Base-by-base conservation (phyloP, 192 early-diverging fungal species). In the Oehlia diaphana region DNA sequence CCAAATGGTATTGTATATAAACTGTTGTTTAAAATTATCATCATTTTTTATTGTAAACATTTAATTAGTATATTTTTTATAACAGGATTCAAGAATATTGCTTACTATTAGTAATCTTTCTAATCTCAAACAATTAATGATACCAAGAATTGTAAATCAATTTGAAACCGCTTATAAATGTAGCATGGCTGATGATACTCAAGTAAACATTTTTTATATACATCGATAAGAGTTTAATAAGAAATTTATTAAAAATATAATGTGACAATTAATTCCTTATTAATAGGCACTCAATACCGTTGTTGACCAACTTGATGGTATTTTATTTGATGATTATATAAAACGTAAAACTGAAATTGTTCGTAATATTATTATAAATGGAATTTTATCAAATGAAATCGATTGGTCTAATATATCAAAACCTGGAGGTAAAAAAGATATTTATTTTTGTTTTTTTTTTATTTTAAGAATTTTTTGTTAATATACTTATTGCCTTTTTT, bases 241-340 rank as follows among this genome's bases (percentile, higher is more conserved):
- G 35, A 1, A 37, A 37, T 37, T 37, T 37, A 37, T 37, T 37
- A 37, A 37, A 31, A 37, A 37, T 37, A 37, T 37, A 37, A 37
- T 37, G 35, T 0, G 35, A 37, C 3, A 42, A 42, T 42, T 7
- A 42, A 42, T 42, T 76, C 14, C 3, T 66, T 63, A 14, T n/a
- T 35, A 47, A 28, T 82, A 94, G 90, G 86, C 86, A 39, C 83
- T 96, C 21, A 89, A 91, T 28, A 90, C 92, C 81, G 91, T 91
- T 49, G 86, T 94, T 65, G 88, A 91, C 73, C 91, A 94, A 73
- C 80, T 98, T 74, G 94, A 97, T 82, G 87, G 81, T 19, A 90
- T 97, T 67, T 82, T 98, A 53, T 96, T 98, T 82, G 88, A 90
- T 10, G 95, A 93, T 81, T 99, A 96, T 74, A 90, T 96, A 76